Evolutionary conservation across 2,329 filamentous ascomycete genomes (phyloP).

Genomic region (Paracorniculantispora psalliotae): DNA sequence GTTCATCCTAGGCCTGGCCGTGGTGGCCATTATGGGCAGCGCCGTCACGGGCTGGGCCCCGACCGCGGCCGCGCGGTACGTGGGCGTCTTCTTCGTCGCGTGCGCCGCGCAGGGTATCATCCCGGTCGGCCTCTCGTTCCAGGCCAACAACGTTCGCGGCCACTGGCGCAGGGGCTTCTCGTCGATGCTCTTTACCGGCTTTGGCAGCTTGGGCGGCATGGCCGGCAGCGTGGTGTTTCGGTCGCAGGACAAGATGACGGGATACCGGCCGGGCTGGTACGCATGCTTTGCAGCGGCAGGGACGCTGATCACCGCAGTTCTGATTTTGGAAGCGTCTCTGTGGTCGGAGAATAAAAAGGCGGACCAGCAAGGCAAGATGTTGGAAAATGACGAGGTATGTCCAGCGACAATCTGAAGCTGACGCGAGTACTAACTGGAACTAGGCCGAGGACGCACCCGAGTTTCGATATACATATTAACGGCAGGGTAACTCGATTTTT

Average conservation of each 20-base stretch:
- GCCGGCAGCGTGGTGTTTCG: no score
- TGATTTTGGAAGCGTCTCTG: no score
- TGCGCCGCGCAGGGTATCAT: constrained; percentile 74
- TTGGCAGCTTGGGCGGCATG: constrained; percentile 64
- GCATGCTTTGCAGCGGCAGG: no score
- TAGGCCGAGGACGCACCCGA: not conserved
- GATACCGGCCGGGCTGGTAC: no score
- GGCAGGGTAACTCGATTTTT: no score
- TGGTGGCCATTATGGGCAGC: constrained; percentile 62
- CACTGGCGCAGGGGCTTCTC: constrained; percentile 84
- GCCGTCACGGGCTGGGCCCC: constrained; percentile 66
- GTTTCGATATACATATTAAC: no score
- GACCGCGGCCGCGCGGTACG: constrained; percentile 56
- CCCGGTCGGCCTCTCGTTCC: constrained; percentile 69
- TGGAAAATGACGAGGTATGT: constrained; percentile 25
- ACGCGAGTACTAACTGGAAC: not conserved
- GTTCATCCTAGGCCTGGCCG: constrained; percentile 59
- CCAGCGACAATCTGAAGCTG: not conserved
- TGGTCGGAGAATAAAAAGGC: no score
- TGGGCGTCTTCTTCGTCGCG: constrained; percentile 68
- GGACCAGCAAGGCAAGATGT: no score
- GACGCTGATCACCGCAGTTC: no score
- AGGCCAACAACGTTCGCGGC: constrained; percentile 82
- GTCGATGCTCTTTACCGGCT: constrained; percentile 68
- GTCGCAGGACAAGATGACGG: no score